These are phyloP conservation scores for Fragilaria crotonensis DNA, from an alignment of 108 stramenopile genomes.

Conservation along the genomic window DNA sequence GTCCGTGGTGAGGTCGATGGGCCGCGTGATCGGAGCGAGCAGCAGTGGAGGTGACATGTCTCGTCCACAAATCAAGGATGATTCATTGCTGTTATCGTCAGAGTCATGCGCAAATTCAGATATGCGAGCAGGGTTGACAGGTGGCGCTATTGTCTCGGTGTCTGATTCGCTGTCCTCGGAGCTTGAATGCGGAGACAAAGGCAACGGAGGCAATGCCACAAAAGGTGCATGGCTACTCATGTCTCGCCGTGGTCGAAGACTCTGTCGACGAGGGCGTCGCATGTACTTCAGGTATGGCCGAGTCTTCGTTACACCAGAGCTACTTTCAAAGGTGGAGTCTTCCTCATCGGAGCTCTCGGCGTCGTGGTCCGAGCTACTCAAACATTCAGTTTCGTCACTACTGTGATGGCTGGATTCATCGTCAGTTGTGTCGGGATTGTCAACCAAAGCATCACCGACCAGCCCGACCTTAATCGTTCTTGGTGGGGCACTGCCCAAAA, in stretches of 20 bases:
- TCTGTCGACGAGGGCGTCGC: conserved; percentile 17
- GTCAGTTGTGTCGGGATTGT: conserved; percentile 48
- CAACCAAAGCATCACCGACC: conserved; percentile 32
- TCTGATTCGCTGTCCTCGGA: background rate
- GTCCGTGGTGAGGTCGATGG: conserved; percentile 80
- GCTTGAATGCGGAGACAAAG: background rate
- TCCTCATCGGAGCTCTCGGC: conserved; percentile 68
- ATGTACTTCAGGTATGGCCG: conserved; percentile 24
- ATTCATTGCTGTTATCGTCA: background rate
- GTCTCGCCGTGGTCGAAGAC: background rate
- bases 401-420: conserved; percentile 68
- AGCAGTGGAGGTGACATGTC: background rate
- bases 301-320: conserved; percentile 3
- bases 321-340: conserved; percentile 8
- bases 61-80: background rate
- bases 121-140: background rate
- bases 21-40: conserved; percentile 53
- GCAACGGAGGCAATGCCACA: background rate
- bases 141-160: background rate
- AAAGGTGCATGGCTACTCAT: background rate
- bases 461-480: conserved; percentile 68
- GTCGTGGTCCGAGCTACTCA: conserved; percentile 67
- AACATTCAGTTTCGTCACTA: conserved; percentile 67
- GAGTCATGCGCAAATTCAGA: background rate
- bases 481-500: conserved; percentile 69